phyloP scores from a whole-genome alignment of 2,329 filamentous ascomycete species.

The Fusarium liriodendri region DNA sequence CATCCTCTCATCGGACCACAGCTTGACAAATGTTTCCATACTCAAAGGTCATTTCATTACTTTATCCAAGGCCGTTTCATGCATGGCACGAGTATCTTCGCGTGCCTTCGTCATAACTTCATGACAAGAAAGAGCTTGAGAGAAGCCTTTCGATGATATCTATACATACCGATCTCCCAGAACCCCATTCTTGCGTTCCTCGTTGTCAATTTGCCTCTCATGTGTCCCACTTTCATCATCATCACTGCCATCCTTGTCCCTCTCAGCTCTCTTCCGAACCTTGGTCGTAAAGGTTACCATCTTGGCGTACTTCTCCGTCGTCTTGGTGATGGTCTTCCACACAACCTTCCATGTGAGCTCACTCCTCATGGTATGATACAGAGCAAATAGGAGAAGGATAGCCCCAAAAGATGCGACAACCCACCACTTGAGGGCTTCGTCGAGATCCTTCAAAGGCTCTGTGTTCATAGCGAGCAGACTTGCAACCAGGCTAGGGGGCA shows the following conservation, averaged over 20 bases:
- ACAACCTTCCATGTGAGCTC: background rate
- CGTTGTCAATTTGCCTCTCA: background rate
- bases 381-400: constrained; percentile 10
- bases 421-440: constrained; percentile 1
- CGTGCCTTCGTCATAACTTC: background rate
- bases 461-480: background rate
- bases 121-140: background rate
- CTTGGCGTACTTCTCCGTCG: background rate
- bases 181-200: background rate
- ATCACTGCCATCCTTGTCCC: background rate
- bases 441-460: background rate
- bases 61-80: background rate
- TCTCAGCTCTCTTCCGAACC: background rate
- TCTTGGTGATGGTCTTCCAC: background rate
- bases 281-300: background rate
- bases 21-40: background rate
- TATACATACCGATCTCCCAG: background rate
- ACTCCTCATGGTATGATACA: background rate
- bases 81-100: background rate
- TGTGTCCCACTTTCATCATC: background rate
- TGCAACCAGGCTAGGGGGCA: background rate
- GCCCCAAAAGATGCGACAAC: background rate
- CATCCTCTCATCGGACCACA: background rate
- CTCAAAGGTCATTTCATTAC: background rate
- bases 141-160: background rate